A percentile compares a stretch with the other conserved stretches of the same genome.
phyloP scores from a whole-genome alignment of 805 yeast genomes.

The Ogataea pignaliae region DNA sequence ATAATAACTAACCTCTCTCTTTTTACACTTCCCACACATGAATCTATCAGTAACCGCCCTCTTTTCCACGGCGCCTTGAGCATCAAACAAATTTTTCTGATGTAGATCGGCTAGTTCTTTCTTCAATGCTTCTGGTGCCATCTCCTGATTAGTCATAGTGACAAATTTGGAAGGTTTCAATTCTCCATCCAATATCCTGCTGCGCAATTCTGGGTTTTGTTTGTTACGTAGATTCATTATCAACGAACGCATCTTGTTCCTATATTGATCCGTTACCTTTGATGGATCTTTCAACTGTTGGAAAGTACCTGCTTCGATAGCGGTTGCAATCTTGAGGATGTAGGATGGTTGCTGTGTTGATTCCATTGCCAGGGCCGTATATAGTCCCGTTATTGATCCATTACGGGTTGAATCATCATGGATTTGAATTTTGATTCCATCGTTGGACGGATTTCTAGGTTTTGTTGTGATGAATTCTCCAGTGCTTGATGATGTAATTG shows the following conservation, averaged over 20 bases:
- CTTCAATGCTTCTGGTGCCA: slow-evolving; percentile 90
- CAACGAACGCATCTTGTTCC: slow-evolving; percentile 80
- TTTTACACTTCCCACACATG: slow-evolving; percentile 96
- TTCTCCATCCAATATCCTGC: slow-evolving; percentile 61
- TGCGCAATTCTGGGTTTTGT: slow-evolving; percentile 81
- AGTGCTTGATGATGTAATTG: slow-evolving; percentile 18
- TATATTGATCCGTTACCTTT: slow-evolving; percentile 56
- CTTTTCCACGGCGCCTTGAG: slow-evolving; percentile 95
- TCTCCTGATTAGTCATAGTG: slow-evolving; percentile 84
- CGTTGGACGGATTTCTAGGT: slow-evolving; percentile 77
- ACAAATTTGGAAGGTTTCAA: slow-evolving; percentile 63
- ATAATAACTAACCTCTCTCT: slow-evolving; percentile 92
- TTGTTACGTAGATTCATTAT: slow-evolving; percentile 85
- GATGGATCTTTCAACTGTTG: slow-evolving; percentile 52
- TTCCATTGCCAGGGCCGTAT: slow-evolving; percentile 85
- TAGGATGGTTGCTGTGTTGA: slow-evolving; percentile 47
- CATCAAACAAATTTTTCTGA: slow-evolving; percentile 87
- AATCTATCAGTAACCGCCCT: slow-evolving; percentile 95
- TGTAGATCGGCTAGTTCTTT: slow-evolving; percentile 81
- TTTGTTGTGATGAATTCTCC: slow-evolving; percentile 40
- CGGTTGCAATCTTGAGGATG: slow-evolving; percentile 59
- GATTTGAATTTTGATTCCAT: slow-evolving; percentile 66
- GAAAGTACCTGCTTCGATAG: slow-evolving; percentile 71
- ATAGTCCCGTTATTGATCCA: slow-evolving; percentile 75
- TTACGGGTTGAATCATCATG: slow-evolving; percentile 80